phyloP scores from a whole-genome alignment of 352 stramenopile species.

The Pseudoperonospora humuli region DNA sequence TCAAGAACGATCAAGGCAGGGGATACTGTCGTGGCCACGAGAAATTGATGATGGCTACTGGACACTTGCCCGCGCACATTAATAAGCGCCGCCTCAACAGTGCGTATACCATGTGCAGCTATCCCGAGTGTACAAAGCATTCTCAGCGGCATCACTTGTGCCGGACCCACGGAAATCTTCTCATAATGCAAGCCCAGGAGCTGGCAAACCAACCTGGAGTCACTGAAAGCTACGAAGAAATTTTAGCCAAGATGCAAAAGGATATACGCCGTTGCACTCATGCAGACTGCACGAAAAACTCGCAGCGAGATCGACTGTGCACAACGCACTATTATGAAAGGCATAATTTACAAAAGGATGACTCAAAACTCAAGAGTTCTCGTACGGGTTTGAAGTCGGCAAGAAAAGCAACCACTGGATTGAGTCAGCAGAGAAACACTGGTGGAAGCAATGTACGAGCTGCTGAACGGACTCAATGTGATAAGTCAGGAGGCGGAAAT shows the following conservation, averaged over 20 bases:
- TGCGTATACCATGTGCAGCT: conserved; percentile 86
- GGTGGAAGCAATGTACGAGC: conserved; percentile 19
- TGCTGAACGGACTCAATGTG: conserved; percentile 26
- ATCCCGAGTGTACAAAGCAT: conserved; percentile 74
- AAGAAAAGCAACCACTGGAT: conserved; percentile 5
- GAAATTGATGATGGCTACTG: conserved; percentile 81
- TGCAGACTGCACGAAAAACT: conserved; percentile 79
- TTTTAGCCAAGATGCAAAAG: conserved; percentile 60
- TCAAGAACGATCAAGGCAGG: conserved; percentile 85
- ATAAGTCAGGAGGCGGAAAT: conserved; percentile 31
- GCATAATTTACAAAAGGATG: conserved; percentile 36
- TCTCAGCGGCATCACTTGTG: conserved; percentile 81
- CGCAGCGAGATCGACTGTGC: conserved; percentile 75
- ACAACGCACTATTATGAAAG: conserved; percentile 80
- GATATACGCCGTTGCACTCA: conserved; percentile 73
- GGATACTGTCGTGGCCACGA: conserved; percentile 80
- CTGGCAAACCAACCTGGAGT: conserved; percentile 34
- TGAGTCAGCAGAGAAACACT: not conserved
- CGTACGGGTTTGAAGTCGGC: not conserved
- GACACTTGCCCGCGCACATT: conserved; percentile 57
- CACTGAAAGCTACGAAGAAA: conserved; percentile 60
- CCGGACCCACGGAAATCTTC: conserved; percentile 75
- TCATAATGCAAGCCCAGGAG: conserved; percentile 71
- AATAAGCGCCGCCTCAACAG: conserved; percentile 84
- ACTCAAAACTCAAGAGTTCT: not conserved